Evolutionary conservation across 1,284 basidiomycete species (phyloP).

Genomic region (Vanrija humicola): DNA sequence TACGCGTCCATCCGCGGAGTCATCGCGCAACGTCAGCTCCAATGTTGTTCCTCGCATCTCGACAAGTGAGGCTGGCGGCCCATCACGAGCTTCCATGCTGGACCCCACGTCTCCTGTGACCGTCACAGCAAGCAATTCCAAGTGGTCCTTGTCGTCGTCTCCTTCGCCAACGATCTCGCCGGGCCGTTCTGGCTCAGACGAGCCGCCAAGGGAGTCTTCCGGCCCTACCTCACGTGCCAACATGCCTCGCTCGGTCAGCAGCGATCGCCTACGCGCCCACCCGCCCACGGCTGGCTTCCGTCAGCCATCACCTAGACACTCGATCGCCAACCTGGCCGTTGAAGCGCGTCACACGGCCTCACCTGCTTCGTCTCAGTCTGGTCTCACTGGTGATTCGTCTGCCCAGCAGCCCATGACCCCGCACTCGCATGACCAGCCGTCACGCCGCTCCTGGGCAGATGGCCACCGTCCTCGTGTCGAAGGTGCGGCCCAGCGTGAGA

Average conservation of each 20-base stretch:
- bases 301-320: slow-evolving; percentile 5
- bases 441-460: slow-evolving; percentile 15
- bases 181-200: too few species aligned
- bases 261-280: not conserved
- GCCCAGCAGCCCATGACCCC: slow-evolving; percentile 24
- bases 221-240: slow-evolving; percentile 6
- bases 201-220: not conserved
- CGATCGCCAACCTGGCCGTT: too few species aligned
- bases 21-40: not conserved
- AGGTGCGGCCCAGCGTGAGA: not conserved
- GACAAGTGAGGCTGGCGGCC: too few species aligned
- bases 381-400: slow-evolving; percentile 20
- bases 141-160: slow-evolving; percentile 16
- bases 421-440: slow-evolving; percentile 10
- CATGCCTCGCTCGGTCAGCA: not conserved
- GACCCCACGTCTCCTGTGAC: not conserved
- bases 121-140: slow-evolving; percentile 8
- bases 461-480: slow-evolving; percentile 3
- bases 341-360: slow-evolving; percentile 13
- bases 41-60: not conserved
- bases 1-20: too few species aligned
- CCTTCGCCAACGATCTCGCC: too few species aligned
- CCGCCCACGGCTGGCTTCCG: slow-evolving; percentile 3
- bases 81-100: not conserved
- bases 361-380: slow-evolving; percentile 24